Conservation (phyloP, 2,329 filamentous ascomycete species). For the Cercospora sesami region DNA sequence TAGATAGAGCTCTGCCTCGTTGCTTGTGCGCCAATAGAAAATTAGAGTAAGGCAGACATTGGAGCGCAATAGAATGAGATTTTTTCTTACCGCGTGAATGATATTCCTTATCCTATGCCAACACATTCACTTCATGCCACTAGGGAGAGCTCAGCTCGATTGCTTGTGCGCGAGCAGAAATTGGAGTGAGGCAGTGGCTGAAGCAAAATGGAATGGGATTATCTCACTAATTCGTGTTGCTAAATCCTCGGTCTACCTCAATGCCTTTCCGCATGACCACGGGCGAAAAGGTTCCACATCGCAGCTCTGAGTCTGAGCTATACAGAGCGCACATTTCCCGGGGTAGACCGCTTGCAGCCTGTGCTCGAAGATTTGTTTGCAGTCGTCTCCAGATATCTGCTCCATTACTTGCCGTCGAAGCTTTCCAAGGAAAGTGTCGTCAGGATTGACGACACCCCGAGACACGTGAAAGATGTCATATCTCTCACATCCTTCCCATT, state of each 20-base stretch:
- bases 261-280: neutral
- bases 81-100: neutral
- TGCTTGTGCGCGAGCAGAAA: neutral
- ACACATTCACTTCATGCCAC: neutral
- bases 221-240: neutral
- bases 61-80: neutral
- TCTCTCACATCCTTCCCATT: neutral
- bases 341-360: no score
- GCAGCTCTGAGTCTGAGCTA: neutral
- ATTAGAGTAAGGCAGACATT: neutral
- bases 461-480: neutral
- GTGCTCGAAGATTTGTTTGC: rapidly evolving
- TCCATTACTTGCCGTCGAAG: neutral
- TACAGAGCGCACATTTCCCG: neutral
- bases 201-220: neutral
- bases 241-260: neutral
- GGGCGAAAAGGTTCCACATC: neutral
- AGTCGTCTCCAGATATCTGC: neutral
- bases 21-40: neutral
- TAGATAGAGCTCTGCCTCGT: neutral
- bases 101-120: neutral
- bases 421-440: neutral
- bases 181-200: neutral
- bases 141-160: neutral
- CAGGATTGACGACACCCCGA: neutral